Conservation (phyloP, 495 filamentous ascomycete genomes). For the Xanthoparmelia taractica region DNA sequence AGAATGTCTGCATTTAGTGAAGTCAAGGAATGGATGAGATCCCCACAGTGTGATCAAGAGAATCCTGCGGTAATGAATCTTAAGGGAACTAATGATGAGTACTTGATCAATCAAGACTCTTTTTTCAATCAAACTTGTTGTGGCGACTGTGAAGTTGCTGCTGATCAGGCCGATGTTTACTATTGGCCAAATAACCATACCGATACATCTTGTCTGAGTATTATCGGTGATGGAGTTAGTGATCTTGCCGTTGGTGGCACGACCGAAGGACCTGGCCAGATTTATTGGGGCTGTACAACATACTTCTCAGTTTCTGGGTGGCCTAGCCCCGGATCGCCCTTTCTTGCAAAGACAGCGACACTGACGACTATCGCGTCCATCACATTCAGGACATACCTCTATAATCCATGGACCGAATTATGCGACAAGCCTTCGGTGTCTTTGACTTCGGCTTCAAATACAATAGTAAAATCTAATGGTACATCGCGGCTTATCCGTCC, state of each 20-base stretch:
- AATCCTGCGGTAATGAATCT: neutral
- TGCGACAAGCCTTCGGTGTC: too few species aligned
- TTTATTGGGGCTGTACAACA: neutral
- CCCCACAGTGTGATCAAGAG: neutral
- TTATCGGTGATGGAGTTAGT: neutral
- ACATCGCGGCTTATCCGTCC: neutral
- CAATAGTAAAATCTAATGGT: too few species aligned
- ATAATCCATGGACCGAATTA: neutral
- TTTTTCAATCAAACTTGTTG: neutral
- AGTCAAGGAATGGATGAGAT: neutral
- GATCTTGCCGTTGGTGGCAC: neutral
- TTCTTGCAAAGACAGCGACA: neutral
- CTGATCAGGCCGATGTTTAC: conserved; percentile 7
- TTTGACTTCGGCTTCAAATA: too few species aligned
- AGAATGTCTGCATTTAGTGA: neutral
- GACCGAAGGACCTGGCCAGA: neutral
- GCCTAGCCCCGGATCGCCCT: neutral
- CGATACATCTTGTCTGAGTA: conserved; percentile 8
- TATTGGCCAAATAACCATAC: conserved; percentile 7
- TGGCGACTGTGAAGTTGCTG: neutral
- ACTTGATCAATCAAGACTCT: neutral
- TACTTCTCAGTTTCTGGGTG: neutral
- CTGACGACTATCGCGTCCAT: neutral
- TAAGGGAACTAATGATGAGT: neutral
- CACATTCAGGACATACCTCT: neutral